phyloP scores from a whole-genome alignment of 129 eudicot species.

The Gnaphalium uliginosum region DNA sequence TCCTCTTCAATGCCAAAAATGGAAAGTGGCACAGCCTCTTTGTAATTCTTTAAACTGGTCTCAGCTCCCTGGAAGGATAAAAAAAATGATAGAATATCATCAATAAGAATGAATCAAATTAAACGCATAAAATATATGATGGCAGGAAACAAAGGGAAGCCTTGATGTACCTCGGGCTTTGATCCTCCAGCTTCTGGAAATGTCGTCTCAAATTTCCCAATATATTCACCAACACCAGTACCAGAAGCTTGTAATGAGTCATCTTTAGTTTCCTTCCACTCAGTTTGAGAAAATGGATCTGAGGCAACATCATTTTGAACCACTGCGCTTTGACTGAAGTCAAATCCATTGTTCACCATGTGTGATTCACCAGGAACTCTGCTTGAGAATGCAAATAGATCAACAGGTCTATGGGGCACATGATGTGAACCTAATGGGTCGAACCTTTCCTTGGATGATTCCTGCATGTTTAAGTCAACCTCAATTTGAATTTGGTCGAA shows the following conservation, averaged over 20 bases:
- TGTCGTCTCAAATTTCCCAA: constrained; percentile 63
- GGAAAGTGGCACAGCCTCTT: constrained; percentile 64
- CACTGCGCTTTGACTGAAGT: constrained; percentile 36
- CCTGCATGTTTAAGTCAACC: constrained; percentile 34
- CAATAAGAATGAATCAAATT: constrained; percentile 8
- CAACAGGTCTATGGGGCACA: constrained; percentile 32
- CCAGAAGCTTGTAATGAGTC: constrained; percentile 33
- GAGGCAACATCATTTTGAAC: constrained; percentile 35
- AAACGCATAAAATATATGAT: background rate
- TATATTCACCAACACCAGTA: constrained; percentile 41
- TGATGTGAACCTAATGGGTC: constrained; percentile 35
- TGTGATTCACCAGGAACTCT: constrained; percentile 36
- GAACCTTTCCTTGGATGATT: constrained; percentile 27
- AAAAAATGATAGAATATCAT: constrained; percentile 14
- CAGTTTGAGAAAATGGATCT: constrained; percentile 31
- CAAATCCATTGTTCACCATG: constrained; percentile 33
- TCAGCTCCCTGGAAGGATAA: constrained; percentile 48
- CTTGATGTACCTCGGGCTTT: constrained; percentile 42
- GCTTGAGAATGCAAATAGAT: constrained; percentile 48
- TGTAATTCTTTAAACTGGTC: constrained; percentile 35
- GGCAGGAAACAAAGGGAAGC: constrained; percentile 5
- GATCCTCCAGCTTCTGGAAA: constrained; percentile 43
- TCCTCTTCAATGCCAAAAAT: constrained; percentile 73
- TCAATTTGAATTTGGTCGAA: constrained; percentile 13
- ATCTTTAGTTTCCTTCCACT: constrained; percentile 33